phyloP scores from a whole-genome alignment of 345 rosid genomes.

The Conringia planisiliqua region DNA sequence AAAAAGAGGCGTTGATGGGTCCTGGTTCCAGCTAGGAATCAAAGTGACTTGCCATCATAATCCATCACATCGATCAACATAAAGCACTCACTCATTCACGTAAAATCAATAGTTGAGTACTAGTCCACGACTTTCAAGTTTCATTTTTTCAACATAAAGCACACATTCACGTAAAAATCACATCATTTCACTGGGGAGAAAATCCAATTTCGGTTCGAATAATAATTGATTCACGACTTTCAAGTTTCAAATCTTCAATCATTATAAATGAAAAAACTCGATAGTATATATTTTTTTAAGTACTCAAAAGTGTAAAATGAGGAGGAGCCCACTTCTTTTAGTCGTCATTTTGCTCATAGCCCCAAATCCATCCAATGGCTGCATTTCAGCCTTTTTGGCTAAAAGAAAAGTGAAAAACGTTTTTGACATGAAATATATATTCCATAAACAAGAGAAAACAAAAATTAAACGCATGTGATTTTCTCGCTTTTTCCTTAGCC shows the following conservation, averaged over 20 bases:
- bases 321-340: neutral
- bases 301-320: neutral
- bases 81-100: neutral
- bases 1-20: neutral
- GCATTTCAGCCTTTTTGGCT: neutral
- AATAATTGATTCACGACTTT: neutral
- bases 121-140: neutral
- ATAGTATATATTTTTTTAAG: neutral
- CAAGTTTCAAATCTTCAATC: neutral
- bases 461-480: neutral
- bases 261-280: neutral
- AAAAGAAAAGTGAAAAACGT: neutral
- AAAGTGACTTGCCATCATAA: neutral
- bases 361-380: neutral
- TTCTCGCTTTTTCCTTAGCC: neutral
- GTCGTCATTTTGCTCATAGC: neutral
- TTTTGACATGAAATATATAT: neutral
- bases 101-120: neutral
- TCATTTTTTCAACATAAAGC: neutral
- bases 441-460: neutral
- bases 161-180: neutral
- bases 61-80: constrained; percentile 2
- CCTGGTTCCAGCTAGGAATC: neutral
- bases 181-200: neutral
- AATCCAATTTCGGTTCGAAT: neutral